Base-by-base conservation (phyloP, 352 stramenopile species). In the Pythium insidiosum region DNA sequence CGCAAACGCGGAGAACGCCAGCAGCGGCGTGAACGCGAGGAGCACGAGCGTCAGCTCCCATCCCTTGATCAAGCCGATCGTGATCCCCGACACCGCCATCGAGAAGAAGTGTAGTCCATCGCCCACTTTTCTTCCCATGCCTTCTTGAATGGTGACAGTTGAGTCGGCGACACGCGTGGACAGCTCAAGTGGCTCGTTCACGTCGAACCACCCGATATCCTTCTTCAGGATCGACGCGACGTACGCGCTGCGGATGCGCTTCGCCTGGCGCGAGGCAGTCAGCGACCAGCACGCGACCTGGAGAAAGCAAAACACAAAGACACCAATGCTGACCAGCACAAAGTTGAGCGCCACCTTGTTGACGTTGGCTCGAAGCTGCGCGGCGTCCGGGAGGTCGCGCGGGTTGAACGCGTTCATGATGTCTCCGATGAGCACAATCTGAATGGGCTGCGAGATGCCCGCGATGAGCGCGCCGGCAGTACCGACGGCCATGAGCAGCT, bases 361-460 rank as follows among this genome's bases (percentile, higher is more conserved):
- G 44, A 68, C 63, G 15, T 51, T 55, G 18, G 36, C 33, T 31
- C 34, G 53, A 66, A 40, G 69, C 38, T 85, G 44, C 16, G 72
- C 65, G 41, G 33, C 15, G 29, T n/a, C 13, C 2, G 25, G 9
- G n/a, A 28, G 1, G 21, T 63, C 31, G 2, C 44, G 29, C 6
- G 77, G 73, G 41, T 86, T 86, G 39, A 88, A 85, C 7, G 73
- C 63, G 53, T 88, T 84, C 37, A 88, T 54, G 20, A 83, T 61
- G 44, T 87, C 71, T 9, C 75, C 75, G 47, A 90, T 69, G 25
- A 90, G 62, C 22, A 88, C 50, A 38, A 85, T 81, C 48, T 87
- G 73, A 10, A 88, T 53, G 6, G 75, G 78, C 44, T 86, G 68
- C 18, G 61, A 58, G 29, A 81, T 18, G 4, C 78, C 78, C 3